Percentiles rank a stretch among this genome's conserved stretches.
Evolutionary conservation across 192 early-diverging fungal genomes (phyloP).

Genomic region (Backusella parvicylindrica): DNA sequence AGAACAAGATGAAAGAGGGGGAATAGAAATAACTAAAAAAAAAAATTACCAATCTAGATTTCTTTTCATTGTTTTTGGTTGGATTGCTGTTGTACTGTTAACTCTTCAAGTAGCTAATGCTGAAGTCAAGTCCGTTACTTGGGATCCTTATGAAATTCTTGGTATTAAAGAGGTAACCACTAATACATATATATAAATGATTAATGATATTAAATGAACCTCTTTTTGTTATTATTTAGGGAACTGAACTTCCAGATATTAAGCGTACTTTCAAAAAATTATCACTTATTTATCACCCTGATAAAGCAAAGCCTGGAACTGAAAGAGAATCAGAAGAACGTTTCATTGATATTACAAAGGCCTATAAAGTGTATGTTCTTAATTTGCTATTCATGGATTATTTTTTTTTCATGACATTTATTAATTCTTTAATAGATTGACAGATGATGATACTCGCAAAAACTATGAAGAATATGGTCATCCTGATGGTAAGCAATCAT

Average conservation of each 20-base stretch:
- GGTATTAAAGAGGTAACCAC: constrained; percentile 64
- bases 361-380: constrained; percentile 76
- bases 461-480: constrained; percentile 96
- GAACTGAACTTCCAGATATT: constrained; percentile 51
- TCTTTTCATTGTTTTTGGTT: constrained; percentile 55
- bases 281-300: constrained; percentile 68
- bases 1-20: not conserved
- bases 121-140: constrained; percentile 54
- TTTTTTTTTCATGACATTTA: not conserved
- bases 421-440: constrained; percentile 54
- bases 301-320: constrained; percentile 68
- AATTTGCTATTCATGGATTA: not conserved
- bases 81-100: constrained; percentile 64
- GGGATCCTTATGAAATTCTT: constrained; percentile 95
- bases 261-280: constrained; percentile 70
- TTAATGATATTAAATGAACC: not conserved
- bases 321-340: constrained; percentile 67
- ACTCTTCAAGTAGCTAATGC: constrained; percentile 64
- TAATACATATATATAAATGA: not conserved
- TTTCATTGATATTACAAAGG: constrained; percentile 89
- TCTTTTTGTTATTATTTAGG: constrained; percentile 23
- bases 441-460: constrained; percentile 83
- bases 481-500: constrained; percentile 94
- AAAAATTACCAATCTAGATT: constrained; percentile 17
- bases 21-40: not conserved